Base-by-base conservation (phyloP, 2,329 filamentous ascomycete species). In the Neonectria coccinea region DNA sequence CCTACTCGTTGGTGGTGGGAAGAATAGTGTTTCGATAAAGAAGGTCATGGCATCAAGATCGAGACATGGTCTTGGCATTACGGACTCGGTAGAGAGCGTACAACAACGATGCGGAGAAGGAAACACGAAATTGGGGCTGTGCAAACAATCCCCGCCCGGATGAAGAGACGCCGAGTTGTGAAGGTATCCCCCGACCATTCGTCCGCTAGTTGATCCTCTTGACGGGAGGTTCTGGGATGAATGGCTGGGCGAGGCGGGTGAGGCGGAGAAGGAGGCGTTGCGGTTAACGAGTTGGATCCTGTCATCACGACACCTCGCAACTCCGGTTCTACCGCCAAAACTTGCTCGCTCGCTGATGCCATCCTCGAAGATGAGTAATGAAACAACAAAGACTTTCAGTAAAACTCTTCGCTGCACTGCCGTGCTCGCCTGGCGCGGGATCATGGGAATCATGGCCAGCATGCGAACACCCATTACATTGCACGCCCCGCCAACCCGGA, bases 101-200 rank as follows among this genome's bases (percentile, higher is more conserved):
- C 18, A 25, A 10, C 8, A 31, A 5, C 45, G 8, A 50, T 50
- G 47, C 47, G 47, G 47, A 50, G 47, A 50, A 18, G 47, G 16
- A 50, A 47, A 16, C 18, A 16, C 27, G 47, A 50, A 4, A 50
- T 5, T 18, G 47, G 27, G 29, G 59, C 53, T 22, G 25, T 33
- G 39, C 52, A 45, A 56, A 44, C 59, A 39, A 52, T 20, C 27
- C 52, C 42, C 39, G 39, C 36, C 33, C 47, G 27, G 53, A 50
- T 45, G 29, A 11, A 27, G 22, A 33, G 10, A 14, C 41, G 16
- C 47, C 31, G 9, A 41, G 22, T 27, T 29, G 25, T 48, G 48
- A 29, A 31, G 31, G 31, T 36, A 27, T 53, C 29, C 25, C 18
- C 42, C 53, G 55, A 41, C 22, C 42, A 12, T 10, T 9, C 29